A percentile compares a stretch with the other conserved stretches of the same genome.
These are phyloP conservation scores for Takashimella tepidaria DNA, from an alignment of 1,284 basidiomycete species.

Conservation along the genomic window DNA sequence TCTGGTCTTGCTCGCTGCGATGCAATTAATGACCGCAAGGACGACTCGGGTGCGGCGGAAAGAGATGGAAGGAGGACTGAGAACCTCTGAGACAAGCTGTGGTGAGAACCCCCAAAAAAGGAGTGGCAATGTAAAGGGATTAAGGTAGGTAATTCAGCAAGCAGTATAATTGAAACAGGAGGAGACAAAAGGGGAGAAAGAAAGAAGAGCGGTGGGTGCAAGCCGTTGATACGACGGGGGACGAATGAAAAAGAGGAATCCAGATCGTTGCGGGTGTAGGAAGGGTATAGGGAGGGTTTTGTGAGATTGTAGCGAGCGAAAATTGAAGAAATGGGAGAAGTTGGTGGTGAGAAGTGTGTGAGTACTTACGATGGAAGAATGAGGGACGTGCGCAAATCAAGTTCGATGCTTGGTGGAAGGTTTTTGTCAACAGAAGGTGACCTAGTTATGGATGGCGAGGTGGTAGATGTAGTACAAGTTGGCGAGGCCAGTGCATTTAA, in stretches of 20 bases:
- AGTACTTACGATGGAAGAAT: slow-evolving; percentile 40
- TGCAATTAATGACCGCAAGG: slow-evolving; percentile 34
- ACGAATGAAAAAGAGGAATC: no score
- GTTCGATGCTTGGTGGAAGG: slow-evolving; percentile 31
- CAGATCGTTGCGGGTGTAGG: background rate
- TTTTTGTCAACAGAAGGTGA: background rate
- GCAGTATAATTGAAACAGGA: no score
- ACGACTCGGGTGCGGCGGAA: slow-evolving; percentile 28
- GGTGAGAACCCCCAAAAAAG: no score
- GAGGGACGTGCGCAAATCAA: slow-evolving; percentile 42
- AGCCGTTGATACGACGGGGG: no score
- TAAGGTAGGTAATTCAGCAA: no score
- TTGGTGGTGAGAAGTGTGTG: background rate
- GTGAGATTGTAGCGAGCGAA: background rate
- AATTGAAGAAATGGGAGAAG: background rate
- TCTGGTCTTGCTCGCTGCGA: slow-evolving; percentile 32
- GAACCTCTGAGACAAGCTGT: slow-evolving; percentile 40
- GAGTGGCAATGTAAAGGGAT: no score
- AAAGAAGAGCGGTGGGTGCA: no score
- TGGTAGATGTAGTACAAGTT: background rate
- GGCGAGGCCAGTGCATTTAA: background rate
- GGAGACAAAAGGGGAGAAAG: no score
- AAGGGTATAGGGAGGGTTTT: background rate
- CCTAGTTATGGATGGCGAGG: background rate
- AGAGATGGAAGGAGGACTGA: slow-evolving; percentile 40